phyloP scores from a whole-genome alignment of 352 stramenopile species.

The Blastocystis sp. region DNA sequence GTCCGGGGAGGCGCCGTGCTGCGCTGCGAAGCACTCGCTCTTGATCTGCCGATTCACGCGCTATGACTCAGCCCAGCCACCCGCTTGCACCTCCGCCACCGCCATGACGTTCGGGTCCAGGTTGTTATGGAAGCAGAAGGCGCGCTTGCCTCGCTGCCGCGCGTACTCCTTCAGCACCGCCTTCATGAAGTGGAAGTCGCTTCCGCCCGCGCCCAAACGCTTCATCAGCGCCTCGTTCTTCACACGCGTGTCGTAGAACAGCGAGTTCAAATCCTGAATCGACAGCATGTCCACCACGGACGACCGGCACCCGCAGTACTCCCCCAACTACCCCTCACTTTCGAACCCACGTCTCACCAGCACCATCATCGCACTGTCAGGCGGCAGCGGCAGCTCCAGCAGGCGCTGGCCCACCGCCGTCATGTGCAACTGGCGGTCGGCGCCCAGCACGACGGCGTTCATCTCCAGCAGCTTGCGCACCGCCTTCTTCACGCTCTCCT shows the following conservation, averaged over 20 bases:
- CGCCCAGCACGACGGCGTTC: background rate
- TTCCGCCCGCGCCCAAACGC: background rate
- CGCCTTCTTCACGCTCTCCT: background rate
- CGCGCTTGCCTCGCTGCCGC: background rate
- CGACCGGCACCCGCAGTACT: background rate
- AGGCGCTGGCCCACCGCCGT: background rate
- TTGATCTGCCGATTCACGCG: background rate
- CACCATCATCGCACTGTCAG: background rate
- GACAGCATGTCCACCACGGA: background rate
- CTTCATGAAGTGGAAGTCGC: background rate
- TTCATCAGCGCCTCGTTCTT: background rate
- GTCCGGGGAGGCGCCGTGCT: no score
- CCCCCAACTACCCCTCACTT: background rate
- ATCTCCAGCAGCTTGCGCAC: background rate
- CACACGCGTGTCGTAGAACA: background rate
- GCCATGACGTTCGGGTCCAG: background rate
- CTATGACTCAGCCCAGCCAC: background rate
- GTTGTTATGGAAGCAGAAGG: background rate
- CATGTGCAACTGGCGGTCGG: background rate
- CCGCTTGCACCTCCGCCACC: background rate
- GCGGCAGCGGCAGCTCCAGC: background rate
- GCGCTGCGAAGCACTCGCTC: background rate
- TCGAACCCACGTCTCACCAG: background rate
- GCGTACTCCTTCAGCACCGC: background rate
- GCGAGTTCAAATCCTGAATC: background rate